Evolutionary conservation across 352 stramenopile species (phyloP), one percentile per base, ranked within the genome.

Genomic region (Pseudoperonospora humuli): DNA sequence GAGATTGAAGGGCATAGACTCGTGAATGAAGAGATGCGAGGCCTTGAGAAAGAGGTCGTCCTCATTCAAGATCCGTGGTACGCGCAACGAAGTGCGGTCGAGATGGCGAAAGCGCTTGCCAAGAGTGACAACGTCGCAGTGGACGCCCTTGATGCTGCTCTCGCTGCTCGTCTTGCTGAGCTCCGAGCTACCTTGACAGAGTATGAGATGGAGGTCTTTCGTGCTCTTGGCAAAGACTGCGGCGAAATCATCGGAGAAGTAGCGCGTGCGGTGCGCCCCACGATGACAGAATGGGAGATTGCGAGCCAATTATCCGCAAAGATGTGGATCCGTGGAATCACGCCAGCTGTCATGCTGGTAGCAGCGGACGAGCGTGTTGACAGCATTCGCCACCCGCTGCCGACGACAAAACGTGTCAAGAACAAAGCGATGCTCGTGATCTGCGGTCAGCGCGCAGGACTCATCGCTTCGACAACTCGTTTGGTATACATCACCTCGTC

Each of bases 341-440:
- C 58, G n/a, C 70, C 72, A 0, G 52, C 84, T 0, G 72, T 87
- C 23, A 47, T 75, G 44, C 49, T 88, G 17, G 64, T 84, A 17
- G 75, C 75, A 1, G 70, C 68, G 5, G 75, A 88, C 35, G 75
- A 88, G 41, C 75, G 75, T 8, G 45, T 75, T 10, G 75, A 88
- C 42, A 58, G 47, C 28, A 84, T 81, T 27, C 73, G 75, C 24
- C 75, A 88, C 46, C 73, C 73, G 15, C 50, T 88, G 21, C 75
- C 75, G 18, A 88, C 75, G 1, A 73, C 66, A 15, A 88, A 88
- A 42, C 60, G 60, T 20, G 61, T 83, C 6, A 78, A 79, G 44
- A 66, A 83, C 52, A 88, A 88, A 50, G 70, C 58, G 15, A 84
- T 88, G 75, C 58, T 88, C 21, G 75, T 85, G 45, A 72, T 88